Conservation (phyloP, 495 filamentous ascomycete species). For the Hypomontagnella submonticulosa region DNA sequence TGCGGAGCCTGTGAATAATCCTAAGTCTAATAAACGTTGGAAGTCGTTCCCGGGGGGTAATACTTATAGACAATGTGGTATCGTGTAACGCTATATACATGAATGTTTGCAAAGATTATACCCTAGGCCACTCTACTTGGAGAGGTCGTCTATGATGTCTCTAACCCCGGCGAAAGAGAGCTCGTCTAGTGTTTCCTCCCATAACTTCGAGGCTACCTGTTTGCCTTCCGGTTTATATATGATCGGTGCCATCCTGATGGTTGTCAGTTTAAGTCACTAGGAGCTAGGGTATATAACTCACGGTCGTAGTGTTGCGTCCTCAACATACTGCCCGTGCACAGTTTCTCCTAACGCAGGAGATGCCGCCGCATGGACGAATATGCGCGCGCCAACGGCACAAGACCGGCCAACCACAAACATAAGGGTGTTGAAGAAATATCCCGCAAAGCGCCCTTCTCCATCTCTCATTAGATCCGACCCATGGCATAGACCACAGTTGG, state of each 20-base stretch:
- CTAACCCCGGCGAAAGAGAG: constrained; percentile 49
- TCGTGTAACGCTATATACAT: too few species aligned
- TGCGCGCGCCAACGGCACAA: constrained; percentile 43
- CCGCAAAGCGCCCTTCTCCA: constrained; percentile 45
- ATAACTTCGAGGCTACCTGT: constrained; percentile 44
- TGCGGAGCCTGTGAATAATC: too few species aligned
- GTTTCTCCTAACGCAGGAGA: constrained; percentile 44
- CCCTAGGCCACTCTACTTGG: neutral
- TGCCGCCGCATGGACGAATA: constrained; percentile 48
- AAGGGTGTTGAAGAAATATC: constrained; percentile 31
- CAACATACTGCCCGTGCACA: constrained; percentile 50
- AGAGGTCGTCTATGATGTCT: constrained; percentile 40
- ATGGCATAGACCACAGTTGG: constrained; percentile 37
- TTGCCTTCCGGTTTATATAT: constrained; percentile 50
- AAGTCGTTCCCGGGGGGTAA: too few species aligned
- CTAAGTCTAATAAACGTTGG: too few species aligned
- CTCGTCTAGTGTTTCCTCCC: constrained; percentile 54
- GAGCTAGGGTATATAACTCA: constrained; percentile 36
- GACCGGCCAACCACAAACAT: constrained; percentile 39
- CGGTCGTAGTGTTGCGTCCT: constrained; percentile 49
- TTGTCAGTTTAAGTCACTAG: constrained; percentile 1
- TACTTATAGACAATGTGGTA: too few species aligned
- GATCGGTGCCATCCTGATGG: constrained; percentile 27
- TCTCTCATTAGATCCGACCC: constrained; percentile 41
- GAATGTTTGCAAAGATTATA: neutral